A percentile compares a stretch with the other conserved stretches of the same genome.
Evolutionary conservation across 169 alveolate species (phyloP).

Genomic region (Cyclospora cayetanensis): DNA sequence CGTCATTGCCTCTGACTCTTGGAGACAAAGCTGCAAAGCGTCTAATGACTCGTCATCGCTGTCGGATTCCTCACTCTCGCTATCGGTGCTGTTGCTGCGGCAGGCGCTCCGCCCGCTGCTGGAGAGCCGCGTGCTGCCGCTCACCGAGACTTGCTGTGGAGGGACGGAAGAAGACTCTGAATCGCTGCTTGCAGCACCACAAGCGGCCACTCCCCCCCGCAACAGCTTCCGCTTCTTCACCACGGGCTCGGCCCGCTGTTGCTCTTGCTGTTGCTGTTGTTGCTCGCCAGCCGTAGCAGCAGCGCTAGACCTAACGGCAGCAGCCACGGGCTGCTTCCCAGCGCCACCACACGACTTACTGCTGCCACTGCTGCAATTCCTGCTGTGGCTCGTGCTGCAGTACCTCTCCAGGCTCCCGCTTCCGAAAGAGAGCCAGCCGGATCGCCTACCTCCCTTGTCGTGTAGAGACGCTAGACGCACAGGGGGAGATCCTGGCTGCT

Average conservation of each 20-base stretch:
- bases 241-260: background rate
- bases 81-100: constrained; percentile 30
- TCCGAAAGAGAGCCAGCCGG: constrained; percentile 31
- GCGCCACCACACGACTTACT: background rate
- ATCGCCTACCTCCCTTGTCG: constrained; percentile 17
- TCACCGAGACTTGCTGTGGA: background rate
- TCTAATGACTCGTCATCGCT: constrained; percentile 69
- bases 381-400: constrained; percentile 33
- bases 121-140: background rate
- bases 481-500: background rate
- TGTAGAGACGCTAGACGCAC: constrained; percentile 17
- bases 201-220: background rate
- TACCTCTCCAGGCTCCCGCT: constrained; percentile 16
- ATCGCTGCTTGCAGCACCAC: constrained; percentile 1
- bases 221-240: constrained; percentile 10
- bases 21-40: constrained; percentile 63
- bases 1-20: constrained; percentile 53
- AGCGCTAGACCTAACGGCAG: background rate
- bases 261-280: background rate
- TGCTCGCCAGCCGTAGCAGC: background rate
- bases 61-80: background rate
- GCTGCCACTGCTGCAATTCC: constrained; percentile 33
- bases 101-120: background rate
- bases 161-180: background rate
- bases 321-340: background rate